Evolutionary conservation across 768 basidiomycete genomes (phyloP), one percentile per base, ranked within the genome.

Genomic region (Sarcodon sp.): DNA sequence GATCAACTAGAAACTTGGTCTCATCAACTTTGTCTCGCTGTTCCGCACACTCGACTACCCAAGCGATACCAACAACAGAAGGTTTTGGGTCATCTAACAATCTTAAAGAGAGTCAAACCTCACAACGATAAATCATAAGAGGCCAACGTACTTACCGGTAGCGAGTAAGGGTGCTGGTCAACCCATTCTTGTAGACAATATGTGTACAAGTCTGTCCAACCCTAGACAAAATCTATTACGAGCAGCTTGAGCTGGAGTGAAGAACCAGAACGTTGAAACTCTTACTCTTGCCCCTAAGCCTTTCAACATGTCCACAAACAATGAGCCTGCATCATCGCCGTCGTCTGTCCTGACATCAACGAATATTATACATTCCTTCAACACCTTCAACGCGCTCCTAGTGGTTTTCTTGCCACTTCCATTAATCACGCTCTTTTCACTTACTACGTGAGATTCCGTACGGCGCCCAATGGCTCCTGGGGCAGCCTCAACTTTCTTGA

Each of bases 31-130:
- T 73, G 35, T 61, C 61, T 41, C 73, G 70, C 52, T 79, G 75
- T 55, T 91, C 88, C 1, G 75, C 83, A 54, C 88, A 93, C 57
- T 87, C 80, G 2, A 91, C 85, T 4, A 93, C 84, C 90, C 90
- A 92, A 13, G 78, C 83, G 54, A 91, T 87, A 7, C 87, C 85
- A 12, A 94, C 83, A 12, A 89, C 79, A 21, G 66, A 54, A 0
- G 90, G 90, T 57, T 81, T 73, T 57, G 61, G 85, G 36, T 87
- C 80, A 41, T 76, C 67, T 18, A 87, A 65, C 44, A 78, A 58
- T 46, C 84, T 86, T 33, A 8, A 39, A 11, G 35, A 32, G 31
- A 21, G 38, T 18, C 13, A 16, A 27, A 6, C 46, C 39, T 1
- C 36, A 33, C 12, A 49, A 34, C 18, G n/a, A 16, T 21, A 34